phyloP scores from a whole-genome alignment of 2,329 filamentous ascomycete species.

The Trichoderma atrobrunneum region DNA sequence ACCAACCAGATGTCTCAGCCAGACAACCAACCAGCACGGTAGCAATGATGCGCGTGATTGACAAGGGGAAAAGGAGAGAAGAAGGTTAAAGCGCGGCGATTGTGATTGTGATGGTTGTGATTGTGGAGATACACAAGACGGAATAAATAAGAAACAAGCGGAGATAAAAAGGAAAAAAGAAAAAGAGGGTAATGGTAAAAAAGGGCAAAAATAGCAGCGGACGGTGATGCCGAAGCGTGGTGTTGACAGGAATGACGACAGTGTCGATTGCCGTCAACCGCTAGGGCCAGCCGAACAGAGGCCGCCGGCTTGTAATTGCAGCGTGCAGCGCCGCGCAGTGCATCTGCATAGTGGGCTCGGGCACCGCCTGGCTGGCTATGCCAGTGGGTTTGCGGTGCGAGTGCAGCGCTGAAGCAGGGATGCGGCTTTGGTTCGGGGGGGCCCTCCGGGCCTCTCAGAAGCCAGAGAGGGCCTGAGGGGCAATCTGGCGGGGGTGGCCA shows the following conservation, averaged over 20 bases:
- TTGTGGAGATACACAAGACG: not conserved
- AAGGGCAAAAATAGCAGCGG: not conserved
- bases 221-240: conserved; percentile 16
- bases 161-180: not conserved
- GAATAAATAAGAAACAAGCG: not conserved
- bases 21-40: not conserved
- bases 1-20: conserved; percentile 12
- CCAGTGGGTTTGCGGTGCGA: not conserved
- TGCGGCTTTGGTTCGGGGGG: not conserved
- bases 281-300: not conserved
- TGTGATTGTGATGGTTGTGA: not conserved
- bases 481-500: conserved; percentile 5
- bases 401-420: conserved; percentile 12
- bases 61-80: not conserved
- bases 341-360: conserved; percentile 8
- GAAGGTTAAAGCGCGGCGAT: not conserved
- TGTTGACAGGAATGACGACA: not conserved
- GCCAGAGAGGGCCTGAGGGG: conserved; percentile 25
- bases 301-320: conserved; percentile 1
- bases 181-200: not conserved
- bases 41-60: not conserved
- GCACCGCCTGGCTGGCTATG: conserved; percentile 18
- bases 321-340: not conserved
- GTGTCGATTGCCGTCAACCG: not conserved
- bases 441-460: not conserved